Evolutionary conservation across 306 rosid genomes (phyloP), one percentile per base, ranked within the genome.

Genomic region (Cercis canadensis): DNA sequence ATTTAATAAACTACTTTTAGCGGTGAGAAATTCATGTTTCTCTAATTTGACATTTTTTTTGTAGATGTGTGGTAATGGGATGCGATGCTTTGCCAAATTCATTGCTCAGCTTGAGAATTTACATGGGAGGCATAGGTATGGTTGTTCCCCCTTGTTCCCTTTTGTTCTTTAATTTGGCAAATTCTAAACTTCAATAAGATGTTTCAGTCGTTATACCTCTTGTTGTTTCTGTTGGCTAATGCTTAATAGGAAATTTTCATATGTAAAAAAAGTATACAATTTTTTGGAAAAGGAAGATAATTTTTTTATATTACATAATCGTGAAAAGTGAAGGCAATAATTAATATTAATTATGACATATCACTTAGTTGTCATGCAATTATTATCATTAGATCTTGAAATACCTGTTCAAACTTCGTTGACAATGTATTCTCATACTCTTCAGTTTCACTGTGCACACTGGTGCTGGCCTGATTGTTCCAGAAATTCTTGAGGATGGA

Each of bases 61-160:
- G 43, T 75, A 93, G 97, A 94, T 94, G 98, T 90, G 97, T 58
- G 97, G 96, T 44, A 94, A 90, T 78, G 98, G 97, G 44, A 90
- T 90, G 15, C 84, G 96, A 11, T 94, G 97, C 80, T 89, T 90
- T 39, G 95, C 97, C 47, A 84, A 85, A 73, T 93, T 93, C 40
- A 74, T 93, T 70, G 81, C 86, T 10, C 88, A 93, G 77, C 94
- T 90, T 12, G 94, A 90, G 79, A 90, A 85, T 82, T 78, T 93
- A 81, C 86, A 76, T 5, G 98, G 97, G 44, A 86, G 73, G 69
- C 94, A 84, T 2, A 85, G 97, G 98, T 90, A 60, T 40, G 73
- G n/a, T 19, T 61, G 18, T 47, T 24, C 29, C 29, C 29, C 29
- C 29, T 24, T 24, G 1, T 24, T 24, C 29, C 29, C 3, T 17